Conservation (phyloP, 768 basidiomycete genomes). For the Lactifluus hygrophoroides region DNA sequence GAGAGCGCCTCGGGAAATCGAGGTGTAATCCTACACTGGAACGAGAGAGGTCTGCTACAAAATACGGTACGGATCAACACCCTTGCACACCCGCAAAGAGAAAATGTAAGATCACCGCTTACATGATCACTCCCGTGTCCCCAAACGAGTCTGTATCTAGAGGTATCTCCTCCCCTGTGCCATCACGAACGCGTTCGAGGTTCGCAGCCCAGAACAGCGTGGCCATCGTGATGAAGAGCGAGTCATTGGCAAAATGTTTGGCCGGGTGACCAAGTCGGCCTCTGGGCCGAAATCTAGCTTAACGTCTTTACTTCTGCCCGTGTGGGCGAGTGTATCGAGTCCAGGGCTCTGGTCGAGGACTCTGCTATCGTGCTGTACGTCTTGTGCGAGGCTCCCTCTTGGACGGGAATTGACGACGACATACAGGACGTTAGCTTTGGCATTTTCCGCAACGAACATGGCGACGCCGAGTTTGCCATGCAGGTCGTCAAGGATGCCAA, state of each 20-base stretch:
- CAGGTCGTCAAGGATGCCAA: not conserved
- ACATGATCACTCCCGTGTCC: constrained; percentile 14
- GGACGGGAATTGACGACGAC: too few relatives aligned
- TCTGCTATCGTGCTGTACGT: too few relatives aligned
- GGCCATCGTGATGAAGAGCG: constrained; percentile 21
- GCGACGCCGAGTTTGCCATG: not conserved
- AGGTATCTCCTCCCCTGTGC: constrained; percentile 5
- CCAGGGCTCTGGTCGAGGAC: too few relatives aligned
- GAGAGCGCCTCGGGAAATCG: constrained; percentile 5
- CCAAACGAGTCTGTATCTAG: not conserved
- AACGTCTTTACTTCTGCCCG: too few relatives aligned
- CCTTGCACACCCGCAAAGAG: not conserved
- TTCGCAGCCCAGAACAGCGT: constrained; percentile 19
- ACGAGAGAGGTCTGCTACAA: not conserved
- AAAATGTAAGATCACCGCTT: not conserved
- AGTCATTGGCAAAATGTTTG: constrained; percentile 16
- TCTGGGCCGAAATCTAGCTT: not conserved
- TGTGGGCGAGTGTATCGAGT: too few relatives aligned
- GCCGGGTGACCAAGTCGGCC: too few relatives aligned
- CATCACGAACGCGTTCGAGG: constrained; percentile 6
- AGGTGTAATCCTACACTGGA: not conserved
- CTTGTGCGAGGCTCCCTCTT: too few relatives aligned
- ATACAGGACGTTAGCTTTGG: not conserved
- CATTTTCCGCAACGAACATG: constrained; percentile 3
- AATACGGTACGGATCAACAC: not conserved